These are phyloP conservation scores for Diversispora epigaea DNA, from an alignment of 192 early-diverging fungal genomes.

Conservation along the genomic window DNA sequence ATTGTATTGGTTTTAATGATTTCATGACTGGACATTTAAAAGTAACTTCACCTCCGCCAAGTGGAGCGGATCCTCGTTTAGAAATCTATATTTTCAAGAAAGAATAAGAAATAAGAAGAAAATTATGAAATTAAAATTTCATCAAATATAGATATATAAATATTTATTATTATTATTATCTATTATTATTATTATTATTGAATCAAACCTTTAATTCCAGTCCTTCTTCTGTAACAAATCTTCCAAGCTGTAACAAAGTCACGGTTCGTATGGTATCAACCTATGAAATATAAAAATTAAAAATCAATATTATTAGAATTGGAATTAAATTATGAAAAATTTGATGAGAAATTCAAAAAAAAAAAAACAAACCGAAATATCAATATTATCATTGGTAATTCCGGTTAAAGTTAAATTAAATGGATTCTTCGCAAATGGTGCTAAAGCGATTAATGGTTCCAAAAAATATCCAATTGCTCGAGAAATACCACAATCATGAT, in stretches of 20 bases:
- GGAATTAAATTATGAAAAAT: neutral
- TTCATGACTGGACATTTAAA: constrained; percentile 86
- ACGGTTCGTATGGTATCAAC: constrained; percentile 91
- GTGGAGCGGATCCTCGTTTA: constrained; percentile 85
- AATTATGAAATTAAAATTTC: neutral
- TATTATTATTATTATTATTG: neutral
- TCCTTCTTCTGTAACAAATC: constrained; percentile 84
- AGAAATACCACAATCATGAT: constrained; percentile 82
- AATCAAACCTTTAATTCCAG: constrained; percentile 73
- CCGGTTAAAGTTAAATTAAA: constrained; percentile 82
- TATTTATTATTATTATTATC: no score
- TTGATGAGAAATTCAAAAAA: neutral
- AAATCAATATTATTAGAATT: neutral
- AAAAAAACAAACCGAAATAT: constrained; percentile 70
- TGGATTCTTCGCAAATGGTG: constrained; percentile 89
- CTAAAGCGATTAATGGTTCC: constrained; percentile 87
- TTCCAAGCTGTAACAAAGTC: constrained; percentile 74
- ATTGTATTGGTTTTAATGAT: constrained; percentile 73
- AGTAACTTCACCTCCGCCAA: constrained; percentile 88
- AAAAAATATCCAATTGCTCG: constrained; percentile 93
- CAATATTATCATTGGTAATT: constrained; percentile 91
- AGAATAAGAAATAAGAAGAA: neutral
- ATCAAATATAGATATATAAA: no score
- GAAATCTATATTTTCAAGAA: constrained; percentile 58
- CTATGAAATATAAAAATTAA: constrained; percentile 37